Evolutionary conservation across 2,329 filamentous ascomycete genomes (phyloP), one percentile per base, ranked within the genome.

Genomic region (Exophiala sideris): DNA sequence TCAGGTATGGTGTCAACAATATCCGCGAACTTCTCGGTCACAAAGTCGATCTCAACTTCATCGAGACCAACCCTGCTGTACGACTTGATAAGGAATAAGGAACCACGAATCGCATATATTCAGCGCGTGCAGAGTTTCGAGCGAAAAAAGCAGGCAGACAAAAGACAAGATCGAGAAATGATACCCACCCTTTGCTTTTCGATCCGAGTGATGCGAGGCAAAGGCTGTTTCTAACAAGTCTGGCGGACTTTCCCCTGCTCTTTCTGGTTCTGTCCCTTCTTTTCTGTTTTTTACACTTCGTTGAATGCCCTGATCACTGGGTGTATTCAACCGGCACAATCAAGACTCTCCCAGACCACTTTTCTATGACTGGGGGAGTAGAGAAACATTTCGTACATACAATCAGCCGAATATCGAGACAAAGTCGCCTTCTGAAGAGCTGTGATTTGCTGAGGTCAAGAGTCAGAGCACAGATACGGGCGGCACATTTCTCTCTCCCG

Each of bases 41-140:
- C 77, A 95, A 96, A 78, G 91, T 96, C 39, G 91, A 97, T 74
- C 75, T 97, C 68, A 85, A 85, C 67, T 96, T 96, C 76, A 91
- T 99, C 64, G 87, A 95, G 77, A 85, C 80, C 63, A 96, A 95
- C 73, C 86, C 92, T 9, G 94, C 92, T 16, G 91, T 97, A 57
- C 82, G 92, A 71, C 77, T 97, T 69, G 89, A 95, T 65, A 92
- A 91, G 77, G 82, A 90, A 39, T 51, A 29, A 20, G 45, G 42
- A 34, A 45, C 18, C 49, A 18, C 16, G 41, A 34, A 11, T 24
- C 24, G 40, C 14, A 41, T 29, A 14, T 29, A 3, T 29, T 29
- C 24, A 4, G 3, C 24, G 5, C 24, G 24, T 29, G 24, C 7
- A 29, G 24, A 8, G 7, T 29, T 29, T 40, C 3, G 16, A 18